A percentile compares a stretch with the other conserved stretches of the same genome.
Conservation (phyloP, 768 basidiomycete genomes). For the Leucocoprinus sp. region DNA sequence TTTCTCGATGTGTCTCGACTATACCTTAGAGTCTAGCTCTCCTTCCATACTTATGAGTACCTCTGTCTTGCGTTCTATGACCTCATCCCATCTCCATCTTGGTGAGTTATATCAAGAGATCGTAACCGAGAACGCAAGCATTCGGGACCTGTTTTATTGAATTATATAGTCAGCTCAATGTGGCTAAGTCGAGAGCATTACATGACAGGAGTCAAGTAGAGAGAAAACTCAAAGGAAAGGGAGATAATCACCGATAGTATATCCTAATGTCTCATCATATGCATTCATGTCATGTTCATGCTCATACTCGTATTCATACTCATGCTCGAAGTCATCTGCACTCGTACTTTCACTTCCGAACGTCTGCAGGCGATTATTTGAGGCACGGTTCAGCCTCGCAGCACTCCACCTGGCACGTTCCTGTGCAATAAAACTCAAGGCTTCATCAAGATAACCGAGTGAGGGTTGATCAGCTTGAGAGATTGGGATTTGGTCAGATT, state of each 20-base stretch:
- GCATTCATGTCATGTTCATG: neutral
- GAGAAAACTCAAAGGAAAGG: slow-evolving; percentile 5
- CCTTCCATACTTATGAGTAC: slow-evolving; percentile 12
- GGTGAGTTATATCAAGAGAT: too few relatives aligned
- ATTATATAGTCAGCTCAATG: too few relatives aligned
- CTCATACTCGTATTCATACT: too few relatives aligned
- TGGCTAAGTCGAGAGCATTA: too few relatives aligned
- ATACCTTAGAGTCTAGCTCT: slow-evolving; percentile 14
- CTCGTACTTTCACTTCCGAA: neutral
- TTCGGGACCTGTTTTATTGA: neutral
- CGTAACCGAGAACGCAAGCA: too few relatives aligned
- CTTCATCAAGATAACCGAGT: slow-evolving; percentile 64
- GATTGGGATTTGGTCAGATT: neutral
- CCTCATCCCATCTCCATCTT: too few relatives aligned
- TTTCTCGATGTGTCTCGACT: slow-evolving; percentile 9
- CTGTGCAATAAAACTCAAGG: slow-evolving; percentile 65
- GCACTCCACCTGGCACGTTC: slow-evolving; percentile 57
- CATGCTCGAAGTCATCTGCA: too few relatives aligned
- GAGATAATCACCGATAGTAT: slow-evolving; percentile 7
- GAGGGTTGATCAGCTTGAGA: slow-evolving; percentile 34
- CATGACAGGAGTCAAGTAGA: neutral
- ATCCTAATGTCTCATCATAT: neutral
- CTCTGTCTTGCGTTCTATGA: too few relatives aligned
- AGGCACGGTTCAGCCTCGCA: slow-evolving; percentile 19
- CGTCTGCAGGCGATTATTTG: neutral